phyloP scores from a whole-genome alignment of 2,329 filamentous ascomycete species.

The Xylariomycetidae sp. region DNA sequence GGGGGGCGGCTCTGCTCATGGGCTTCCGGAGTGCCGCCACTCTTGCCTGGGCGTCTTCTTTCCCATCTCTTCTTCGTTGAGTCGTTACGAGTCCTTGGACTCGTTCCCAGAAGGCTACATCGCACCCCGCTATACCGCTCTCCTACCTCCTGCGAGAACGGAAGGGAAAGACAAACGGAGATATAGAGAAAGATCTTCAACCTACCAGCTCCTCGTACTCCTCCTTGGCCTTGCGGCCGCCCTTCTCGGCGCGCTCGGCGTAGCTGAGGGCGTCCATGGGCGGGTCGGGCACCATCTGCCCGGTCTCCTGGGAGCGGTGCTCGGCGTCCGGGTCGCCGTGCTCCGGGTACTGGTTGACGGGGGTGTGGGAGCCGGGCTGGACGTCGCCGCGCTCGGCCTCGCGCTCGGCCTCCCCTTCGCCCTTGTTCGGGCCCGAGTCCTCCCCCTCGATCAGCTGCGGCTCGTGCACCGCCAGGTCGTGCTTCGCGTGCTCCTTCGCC shows the following conservation, averaged over 20 bases:
- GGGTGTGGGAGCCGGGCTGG: background rate
- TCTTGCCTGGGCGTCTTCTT: background rate
- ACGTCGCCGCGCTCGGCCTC: background rate
- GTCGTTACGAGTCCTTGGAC: background rate
- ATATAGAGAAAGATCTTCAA: background rate
- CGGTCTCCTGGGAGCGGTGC: background rate
- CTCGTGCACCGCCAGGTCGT: background rate
- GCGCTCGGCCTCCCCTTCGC: conserved; percentile 1
- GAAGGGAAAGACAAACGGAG: background rate
- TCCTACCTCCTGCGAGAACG: no score
- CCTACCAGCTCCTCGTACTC: conserved; percentile 16
- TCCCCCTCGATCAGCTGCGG: background rate
- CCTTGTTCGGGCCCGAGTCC: conserved; percentile 1
- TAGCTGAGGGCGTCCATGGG: conserved; percentile 12
- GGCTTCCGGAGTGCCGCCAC: no score
- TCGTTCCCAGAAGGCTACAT: no score
- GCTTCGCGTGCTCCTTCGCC: conserved; percentile 3
- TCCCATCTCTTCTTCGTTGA: background rate
- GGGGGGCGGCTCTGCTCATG: no score
- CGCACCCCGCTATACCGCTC: no score
- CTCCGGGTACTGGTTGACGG: background rate
- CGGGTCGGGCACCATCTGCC: conserved; percentile 10
- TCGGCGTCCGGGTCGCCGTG: conserved; percentile 5
- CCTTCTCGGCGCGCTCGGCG: conserved; percentile 15
- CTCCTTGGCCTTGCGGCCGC: conserved; percentile 15